Conservation (phyloP, 2,329 filamentous ascomycete genomes). For the Monosporascus sp. region DNA sequence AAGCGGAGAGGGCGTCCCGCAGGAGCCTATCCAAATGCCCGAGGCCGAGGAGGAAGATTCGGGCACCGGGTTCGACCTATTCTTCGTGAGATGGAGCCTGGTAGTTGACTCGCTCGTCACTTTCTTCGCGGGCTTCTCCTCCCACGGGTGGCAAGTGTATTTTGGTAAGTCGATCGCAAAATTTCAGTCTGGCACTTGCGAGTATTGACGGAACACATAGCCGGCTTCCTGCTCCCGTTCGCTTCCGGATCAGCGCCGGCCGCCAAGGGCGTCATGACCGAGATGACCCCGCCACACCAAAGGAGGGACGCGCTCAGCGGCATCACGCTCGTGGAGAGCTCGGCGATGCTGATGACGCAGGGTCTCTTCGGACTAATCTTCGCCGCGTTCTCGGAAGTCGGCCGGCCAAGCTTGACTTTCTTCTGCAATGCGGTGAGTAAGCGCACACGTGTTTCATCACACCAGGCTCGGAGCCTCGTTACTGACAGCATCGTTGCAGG, state of each 20-base stretch:
- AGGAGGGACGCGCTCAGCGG: constrained; percentile 62
- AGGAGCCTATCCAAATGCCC: constrained; percentile 18
- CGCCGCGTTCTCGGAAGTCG: constrained; percentile 54
- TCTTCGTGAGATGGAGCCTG: constrained; percentile 61
- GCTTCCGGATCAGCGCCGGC: constrained; percentile 64
- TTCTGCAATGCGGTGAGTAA: constrained; percentile 57
- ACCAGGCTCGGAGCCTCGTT: neutral
- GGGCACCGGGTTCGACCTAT: constrained; percentile 52
- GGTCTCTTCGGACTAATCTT: constrained; percentile 65
- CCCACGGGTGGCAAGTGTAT: constrained; percentile 62
- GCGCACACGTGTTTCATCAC: neutral
- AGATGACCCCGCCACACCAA: constrained; percentile 59
- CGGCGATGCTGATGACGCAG: constrained; percentile 58
- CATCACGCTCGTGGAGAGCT: constrained; percentile 65
- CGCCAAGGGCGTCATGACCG: constrained; percentile 67
- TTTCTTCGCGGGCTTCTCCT: constrained; percentile 56
- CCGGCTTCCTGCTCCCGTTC: constrained; percentile 60
- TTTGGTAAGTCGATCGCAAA: constrained; percentile 34
- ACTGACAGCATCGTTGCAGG: constrained; percentile 29
- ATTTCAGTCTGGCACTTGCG: neutral
- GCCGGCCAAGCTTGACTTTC: constrained; percentile 58
- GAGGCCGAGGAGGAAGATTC: constrained; percentile 22
- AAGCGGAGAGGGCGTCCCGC: constrained; percentile 16
- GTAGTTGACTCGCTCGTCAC: constrained; percentile 61
- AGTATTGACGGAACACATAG: constrained; percentile 22